phyloP scores from a whole-genome alignment of 2,329 filamentous ascomycete genomes.

The Colletotrichum tropicicola region DNA sequence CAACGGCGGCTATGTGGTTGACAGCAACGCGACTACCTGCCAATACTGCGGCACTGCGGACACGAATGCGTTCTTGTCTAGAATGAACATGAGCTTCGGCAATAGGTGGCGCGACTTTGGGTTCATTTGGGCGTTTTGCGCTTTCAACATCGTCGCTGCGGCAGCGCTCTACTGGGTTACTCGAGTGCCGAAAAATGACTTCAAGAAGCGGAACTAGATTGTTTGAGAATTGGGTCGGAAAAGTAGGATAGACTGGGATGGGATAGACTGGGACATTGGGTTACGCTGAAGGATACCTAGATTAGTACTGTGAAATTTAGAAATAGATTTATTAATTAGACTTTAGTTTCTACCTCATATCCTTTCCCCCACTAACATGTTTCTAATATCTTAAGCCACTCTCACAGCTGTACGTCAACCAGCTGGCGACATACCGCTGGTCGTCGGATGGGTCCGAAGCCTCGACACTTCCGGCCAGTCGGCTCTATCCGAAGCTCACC shows the following conservation, averaged over 20 bases:
- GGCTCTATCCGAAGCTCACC: no score
- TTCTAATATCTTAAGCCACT: no score
- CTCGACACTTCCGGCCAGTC: no score
- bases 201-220: constrained; percentile 1
- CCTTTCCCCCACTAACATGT: no score
- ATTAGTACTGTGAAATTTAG: no score
- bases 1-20: constrained; percentile 57
- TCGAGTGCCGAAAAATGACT: constrained; percentile 39
- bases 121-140: constrained; percentile 60
- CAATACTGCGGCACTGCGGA: constrained; percentile 49
- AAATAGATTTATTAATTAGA: background rate
- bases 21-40: constrained; percentile 53
- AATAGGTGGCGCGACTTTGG: constrained; percentile 65
- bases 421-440: no score
- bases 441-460: no score
- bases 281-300: no score
- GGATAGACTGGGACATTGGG: no score
- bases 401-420: no score
- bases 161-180: constrained; percentile 57
- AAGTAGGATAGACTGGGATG: background rate
- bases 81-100: constrained; percentile 53
- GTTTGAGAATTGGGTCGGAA: background rate
- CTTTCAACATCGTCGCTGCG: constrained; percentile 58
- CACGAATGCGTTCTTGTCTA: constrained; percentile 47
- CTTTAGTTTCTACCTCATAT: no score